phyloP scores from a whole-genome alignment of 2,329 filamentous ascomycete genomes.

The Fusarium phyllophilum region DNA sequence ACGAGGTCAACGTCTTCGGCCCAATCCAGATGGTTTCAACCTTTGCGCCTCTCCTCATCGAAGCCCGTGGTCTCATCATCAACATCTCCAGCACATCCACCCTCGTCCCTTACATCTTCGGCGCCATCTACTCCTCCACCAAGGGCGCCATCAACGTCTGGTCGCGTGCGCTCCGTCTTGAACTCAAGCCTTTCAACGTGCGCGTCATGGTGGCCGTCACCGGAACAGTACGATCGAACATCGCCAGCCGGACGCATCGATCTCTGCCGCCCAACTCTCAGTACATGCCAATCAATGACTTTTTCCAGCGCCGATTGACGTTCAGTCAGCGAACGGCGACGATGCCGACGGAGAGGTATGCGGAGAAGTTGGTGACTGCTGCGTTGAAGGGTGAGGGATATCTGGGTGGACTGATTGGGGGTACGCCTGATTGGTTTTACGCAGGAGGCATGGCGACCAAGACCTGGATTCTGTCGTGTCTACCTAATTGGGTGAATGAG shows the following conservation, averaged over 20 bases:
- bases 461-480: constrained; percentile 42
- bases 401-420: constrained; percentile 47
- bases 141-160: constrained; percentile 65
- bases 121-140: constrained; percentile 63
- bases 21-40: constrained; percentile 65
- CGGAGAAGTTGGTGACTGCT: constrained; percentile 53
- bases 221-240: constrained; percentile 63
- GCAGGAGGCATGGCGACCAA: constrained; percentile 46
- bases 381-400: constrained; percentile 55
- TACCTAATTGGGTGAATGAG: constrained; percentile 47
- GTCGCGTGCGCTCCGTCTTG: constrained; percentile 63
- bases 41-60: constrained; percentile 61
- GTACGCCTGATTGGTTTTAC: constrained; percentile 50
- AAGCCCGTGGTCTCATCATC: constrained; percentile 62
- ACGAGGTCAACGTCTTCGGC: constrained; percentile 67
- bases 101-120: constrained; percentile 63
- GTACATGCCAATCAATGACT: constrained; percentile 57
- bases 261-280: constrained; percentile 57
- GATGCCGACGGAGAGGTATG: constrained; percentile 57
- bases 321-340: constrained; percentile 62
- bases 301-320: constrained; percentile 58
- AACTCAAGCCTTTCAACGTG: constrained; percentile 64
- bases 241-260: constrained; percentile 54
- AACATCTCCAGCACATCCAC: constrained; percentile 65
- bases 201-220: constrained; percentile 68